Conservation (phyloP, 2,329 filamentous ascomycete species). For the Pestalotiopsis sp. region DNA sequence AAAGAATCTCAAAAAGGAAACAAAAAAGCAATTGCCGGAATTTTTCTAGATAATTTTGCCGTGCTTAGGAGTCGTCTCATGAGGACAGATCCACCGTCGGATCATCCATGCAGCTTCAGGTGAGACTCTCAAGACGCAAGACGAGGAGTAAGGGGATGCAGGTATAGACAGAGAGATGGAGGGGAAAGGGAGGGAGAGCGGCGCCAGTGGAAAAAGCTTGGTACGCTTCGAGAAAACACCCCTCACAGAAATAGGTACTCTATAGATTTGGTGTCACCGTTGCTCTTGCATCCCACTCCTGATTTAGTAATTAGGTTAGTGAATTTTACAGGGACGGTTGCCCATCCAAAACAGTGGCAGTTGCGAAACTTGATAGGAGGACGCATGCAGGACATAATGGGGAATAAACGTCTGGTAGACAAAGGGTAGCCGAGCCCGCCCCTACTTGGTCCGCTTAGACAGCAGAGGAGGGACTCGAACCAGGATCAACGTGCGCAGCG, state of each 20-base stretch:
- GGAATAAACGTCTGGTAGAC: not conserved
- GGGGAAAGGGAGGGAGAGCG: not conserved
- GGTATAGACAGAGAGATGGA: too few species aligned
- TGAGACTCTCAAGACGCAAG: conserved; percentile 1
- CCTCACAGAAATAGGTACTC: not conserved
- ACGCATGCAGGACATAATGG: not conserved
- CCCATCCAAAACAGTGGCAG: not conserved
- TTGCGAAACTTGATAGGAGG: not conserved
- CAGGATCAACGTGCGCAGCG: not conserved
- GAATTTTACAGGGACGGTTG: not conserved
- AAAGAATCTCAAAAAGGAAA: not conserved
- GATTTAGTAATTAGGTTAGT: not conserved
- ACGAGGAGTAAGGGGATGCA: too few species aligned
- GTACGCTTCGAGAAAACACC: not conserved
- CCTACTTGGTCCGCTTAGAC: not conserved
- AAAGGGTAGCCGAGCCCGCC: not conserved
- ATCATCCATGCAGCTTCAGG: conserved; percentile 12
- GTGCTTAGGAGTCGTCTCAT: conserved; percentile 11
- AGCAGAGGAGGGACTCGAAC: not conserved
- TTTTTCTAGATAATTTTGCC: not conserved
- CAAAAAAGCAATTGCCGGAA: not conserved
- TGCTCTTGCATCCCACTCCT: not conserved
- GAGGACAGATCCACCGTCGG: conserved; percentile 5
- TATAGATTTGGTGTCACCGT: not conserved
- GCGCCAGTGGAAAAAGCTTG: not conserved